phyloP scores from a whole-genome alignment of 169 alveolate genomes.

The Cryptosporidium ryanae region DNA sequence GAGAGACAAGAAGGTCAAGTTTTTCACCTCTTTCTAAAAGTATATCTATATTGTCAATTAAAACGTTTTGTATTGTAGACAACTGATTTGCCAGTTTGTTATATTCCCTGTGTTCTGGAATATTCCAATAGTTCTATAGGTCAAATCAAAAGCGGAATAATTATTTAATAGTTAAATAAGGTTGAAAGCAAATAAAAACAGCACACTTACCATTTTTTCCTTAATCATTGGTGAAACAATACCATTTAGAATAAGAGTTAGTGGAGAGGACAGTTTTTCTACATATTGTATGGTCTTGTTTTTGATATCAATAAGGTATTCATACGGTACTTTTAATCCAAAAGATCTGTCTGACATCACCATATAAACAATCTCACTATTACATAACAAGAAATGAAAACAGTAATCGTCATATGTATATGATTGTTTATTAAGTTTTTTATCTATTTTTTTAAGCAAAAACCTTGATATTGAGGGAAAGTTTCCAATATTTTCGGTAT shows the following conservation, averaged over 20 bases:
- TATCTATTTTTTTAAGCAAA: conserved; percentile 36
- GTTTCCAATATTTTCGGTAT: conserved; percentile 53
- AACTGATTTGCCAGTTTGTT: conserved; percentile 29
- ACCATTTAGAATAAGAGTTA: conserved; percentile 23
- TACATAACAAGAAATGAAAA: conserved; percentile 37
- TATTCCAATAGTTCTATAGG: conserved; percentile 37
- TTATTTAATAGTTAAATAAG: no score
- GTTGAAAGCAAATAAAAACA: neutral
- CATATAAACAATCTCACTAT: conserved; percentile 17
- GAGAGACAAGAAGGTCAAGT: conserved; percentile 51
- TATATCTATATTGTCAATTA: conserved; percentile 56
- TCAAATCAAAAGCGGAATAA: neutral
- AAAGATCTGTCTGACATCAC: conserved; percentile 43
- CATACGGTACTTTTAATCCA: conserved; percentile 39
- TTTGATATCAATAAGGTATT: conserved; percentile 28
- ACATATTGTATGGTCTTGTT: conserved; percentile 8
- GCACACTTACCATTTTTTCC: conserved; percentile 60
- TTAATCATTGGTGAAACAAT: conserved; percentile 43
- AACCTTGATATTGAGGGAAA: conserved; percentile 61
- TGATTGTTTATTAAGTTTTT: conserved; percentile 21
- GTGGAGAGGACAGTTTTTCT: conserved; percentile 1
- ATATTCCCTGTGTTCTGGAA: conserved; percentile 17
- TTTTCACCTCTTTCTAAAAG: conserved; percentile 49
- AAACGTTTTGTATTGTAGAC: conserved; percentile 47
- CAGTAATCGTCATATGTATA: conserved; percentile 65